Percentiles rank a stretch among this genome's conserved stretches.
phyloP scores from a whole-genome alignment of 768 basidiomycete species.

The Boletus rex-veris region DNA sequence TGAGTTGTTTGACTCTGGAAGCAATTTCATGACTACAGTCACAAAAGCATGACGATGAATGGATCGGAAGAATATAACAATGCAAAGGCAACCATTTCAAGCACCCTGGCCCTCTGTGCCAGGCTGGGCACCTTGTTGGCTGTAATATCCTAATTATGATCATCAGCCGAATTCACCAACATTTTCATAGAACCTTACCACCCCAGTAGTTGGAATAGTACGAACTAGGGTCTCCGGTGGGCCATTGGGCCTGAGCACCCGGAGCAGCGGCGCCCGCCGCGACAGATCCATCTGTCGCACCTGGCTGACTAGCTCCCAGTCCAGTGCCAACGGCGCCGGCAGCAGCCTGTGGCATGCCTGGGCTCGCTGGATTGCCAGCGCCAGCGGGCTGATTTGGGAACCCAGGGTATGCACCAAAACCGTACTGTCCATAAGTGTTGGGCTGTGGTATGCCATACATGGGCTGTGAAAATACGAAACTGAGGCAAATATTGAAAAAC shows the following conservation, averaged over 20 bases:
- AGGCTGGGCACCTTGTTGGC: slow-evolving; percentile 67
- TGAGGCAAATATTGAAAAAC: background rate
- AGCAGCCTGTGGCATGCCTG: slow-evolving; percentile 55
- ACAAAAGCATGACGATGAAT: slow-evolving; percentile 26
- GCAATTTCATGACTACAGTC: slow-evolving; percentile 33
- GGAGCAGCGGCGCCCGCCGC: slow-evolving; percentile 47
- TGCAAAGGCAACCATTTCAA: slow-evolving; percentile 26
- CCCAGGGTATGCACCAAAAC: slow-evolving; percentile 69
- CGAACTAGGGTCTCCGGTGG: slow-evolving; percentile 63
- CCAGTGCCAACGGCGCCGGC: slow-evolving; percentile 51
- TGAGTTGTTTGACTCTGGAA: slow-evolving; percentile 17
- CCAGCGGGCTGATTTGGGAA: slow-evolving; percentile 60
- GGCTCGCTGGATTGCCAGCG: slow-evolving; percentile 42
- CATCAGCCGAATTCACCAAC: slow-evolving; percentile 10
- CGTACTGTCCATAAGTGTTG: slow-evolving; percentile 68
- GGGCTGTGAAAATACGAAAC: slow-evolving; percentile 43
- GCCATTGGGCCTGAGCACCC: slow-evolving; percentile 74
- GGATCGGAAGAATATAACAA: slow-evolving; percentile 24
- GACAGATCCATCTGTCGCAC: slow-evolving; percentile 52
- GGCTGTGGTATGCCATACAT: slow-evolving; percentile 92
- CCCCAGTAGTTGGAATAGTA: slow-evolving; percentile 86
- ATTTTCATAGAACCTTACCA: slow-evolving; percentile 42
- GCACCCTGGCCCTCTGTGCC: slow-evolving; percentile 49
- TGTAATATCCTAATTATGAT: slow-evolving; percentile 67
- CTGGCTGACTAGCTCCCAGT: slow-evolving; percentile 54